phyloP scores from a whole-genome alignment of 2,329 filamentous ascomycete genomes.

The Alternaria dauci region DNA sequence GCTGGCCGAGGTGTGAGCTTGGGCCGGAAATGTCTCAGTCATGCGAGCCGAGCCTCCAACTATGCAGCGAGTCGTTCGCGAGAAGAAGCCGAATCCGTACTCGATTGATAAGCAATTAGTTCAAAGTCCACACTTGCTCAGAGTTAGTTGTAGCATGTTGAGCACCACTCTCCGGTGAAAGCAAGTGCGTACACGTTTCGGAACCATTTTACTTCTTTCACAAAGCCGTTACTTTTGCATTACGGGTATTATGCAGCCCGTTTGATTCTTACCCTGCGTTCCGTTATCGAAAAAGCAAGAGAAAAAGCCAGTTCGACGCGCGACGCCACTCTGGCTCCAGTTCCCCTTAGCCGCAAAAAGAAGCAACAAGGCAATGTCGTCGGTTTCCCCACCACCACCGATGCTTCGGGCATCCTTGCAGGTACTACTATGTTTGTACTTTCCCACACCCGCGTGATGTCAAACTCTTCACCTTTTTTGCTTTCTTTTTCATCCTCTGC shows the following conservation, averaged over 20 bases:
- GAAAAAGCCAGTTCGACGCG: background rate
- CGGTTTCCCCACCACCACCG: background rate
- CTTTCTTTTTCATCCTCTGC: background rate
- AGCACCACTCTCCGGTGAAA: background rate
- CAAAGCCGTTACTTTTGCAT: slow-evolving; percentile 7
- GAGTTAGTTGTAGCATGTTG: background rate
- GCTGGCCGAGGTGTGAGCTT: background rate
- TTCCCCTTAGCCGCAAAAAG: slow-evolving; percentile 1
- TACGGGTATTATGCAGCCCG: background rate
- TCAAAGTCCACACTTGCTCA: background rate
- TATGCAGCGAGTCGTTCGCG: background rate
- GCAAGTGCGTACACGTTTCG: background rate
- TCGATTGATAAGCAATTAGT: background rate
- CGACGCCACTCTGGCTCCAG: background rate
- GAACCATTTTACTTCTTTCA: slow-evolving; percentile 1
- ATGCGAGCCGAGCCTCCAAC: background rate
- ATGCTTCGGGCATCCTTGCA: slow-evolving; percentile 1
- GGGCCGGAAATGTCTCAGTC: background rate
- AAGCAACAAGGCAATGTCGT: slow-evolving; percentile 2
- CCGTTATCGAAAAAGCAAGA: slow-evolving; percentile 1
- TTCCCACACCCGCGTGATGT: background rate
- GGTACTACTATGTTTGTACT: background rate
- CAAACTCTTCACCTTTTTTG: background rate
- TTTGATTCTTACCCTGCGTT: slow-evolving; percentile 6
- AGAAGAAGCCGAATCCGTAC: background rate